Percentiles rank a stretch among this genome's conserved stretches.
Conservation (phyloP, 2,329 filamentous ascomycete species). For the Sporothrix pseudoabietina region DNA sequence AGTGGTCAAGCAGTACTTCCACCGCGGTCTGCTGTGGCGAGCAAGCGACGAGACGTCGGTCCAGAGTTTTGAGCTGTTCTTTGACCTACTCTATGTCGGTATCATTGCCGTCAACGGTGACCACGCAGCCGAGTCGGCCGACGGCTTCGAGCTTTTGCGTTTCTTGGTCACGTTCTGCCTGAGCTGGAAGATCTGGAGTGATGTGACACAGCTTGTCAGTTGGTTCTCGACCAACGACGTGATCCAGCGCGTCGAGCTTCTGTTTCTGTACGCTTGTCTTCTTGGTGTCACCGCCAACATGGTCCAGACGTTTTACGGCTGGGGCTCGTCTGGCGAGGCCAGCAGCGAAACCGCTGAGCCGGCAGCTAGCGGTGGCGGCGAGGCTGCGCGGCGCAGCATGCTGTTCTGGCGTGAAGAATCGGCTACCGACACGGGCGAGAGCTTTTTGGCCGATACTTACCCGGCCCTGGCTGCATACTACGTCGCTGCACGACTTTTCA, state of each 20-base stretch:
- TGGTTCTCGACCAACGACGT: slow-evolving; percentile 68
- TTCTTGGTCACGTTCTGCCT: slow-evolving; percentile 65
- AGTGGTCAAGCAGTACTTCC: slow-evolving; percentile 65
- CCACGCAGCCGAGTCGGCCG: slow-evolving; percentile 58
- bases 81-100: slow-evolving; percentile 65
- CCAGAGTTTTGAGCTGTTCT: slow-evolving; percentile 65
- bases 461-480: slow-evolving; percentile 63
- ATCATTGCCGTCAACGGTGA: slow-evolving; percentile 67
- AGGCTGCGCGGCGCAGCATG: not conserved
- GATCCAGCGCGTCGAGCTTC: slow-evolving; percentile 57
- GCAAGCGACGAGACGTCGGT: slow-evolving; percentile 61
- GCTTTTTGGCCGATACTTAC: slow-evolving; percentile 51
- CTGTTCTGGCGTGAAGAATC: slow-evolving; percentile 11
- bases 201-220: slow-evolving; percentile 58
- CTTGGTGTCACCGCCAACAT: slow-evolving; percentile 66
- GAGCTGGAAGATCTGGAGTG: slow-evolving; percentile 66
- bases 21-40: slow-evolving; percentile 65
- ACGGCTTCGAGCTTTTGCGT: slow-evolving; percentile 57
- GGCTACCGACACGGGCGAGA: not conserved
- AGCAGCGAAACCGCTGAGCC: not conserved
- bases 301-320: slow-evolving; percentile 55
- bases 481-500: slow-evolving; percentile 58
- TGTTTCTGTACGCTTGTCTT: slow-evolving; percentile 63
- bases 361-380: not conserved
- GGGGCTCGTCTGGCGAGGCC: slow-evolving; percentile 21